A percentile compares a stretch with the other conserved stretches of the same genome.
phyloP scores from a whole-genome alignment of 345 rosid species.

The Populus ilicifolia region DNA sequence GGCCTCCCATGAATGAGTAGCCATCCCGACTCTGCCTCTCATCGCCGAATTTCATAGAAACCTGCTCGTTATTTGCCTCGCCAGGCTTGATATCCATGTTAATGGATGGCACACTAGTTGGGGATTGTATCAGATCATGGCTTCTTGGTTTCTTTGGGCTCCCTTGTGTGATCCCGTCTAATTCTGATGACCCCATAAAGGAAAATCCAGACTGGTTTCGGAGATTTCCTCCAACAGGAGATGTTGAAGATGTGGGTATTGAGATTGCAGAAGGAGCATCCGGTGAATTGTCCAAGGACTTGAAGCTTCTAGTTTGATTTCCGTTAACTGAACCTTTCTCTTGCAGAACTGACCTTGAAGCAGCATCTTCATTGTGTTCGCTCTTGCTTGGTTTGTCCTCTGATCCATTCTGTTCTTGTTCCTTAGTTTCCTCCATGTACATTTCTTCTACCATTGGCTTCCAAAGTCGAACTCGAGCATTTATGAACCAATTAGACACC shows the following conservation, averaged over 20 bases:
- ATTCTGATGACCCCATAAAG: conserved; percentile 58
- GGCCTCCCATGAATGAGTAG: conserved; percentile 70
- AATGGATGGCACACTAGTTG: conserved; percentile 37
- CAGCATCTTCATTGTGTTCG: conserved; percentile 54
- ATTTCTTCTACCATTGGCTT: conserved; percentile 99
- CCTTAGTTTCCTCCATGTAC: conserved; percentile 85
- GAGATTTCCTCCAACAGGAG: conserved; percentile 39
- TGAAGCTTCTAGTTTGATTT: conserved; percentile 31
- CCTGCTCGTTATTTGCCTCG: conserved; percentile 38
- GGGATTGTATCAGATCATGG: conserved; percentile 49
- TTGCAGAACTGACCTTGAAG: conserved; percentile 52
- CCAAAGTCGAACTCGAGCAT: conserved; percentile 98
- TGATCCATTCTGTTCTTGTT: conserved; percentile 61
- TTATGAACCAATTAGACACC: conserved; percentile 99
- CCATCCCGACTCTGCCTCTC: conserved; percentile 67
- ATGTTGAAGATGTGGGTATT: conserved; percentile 43
- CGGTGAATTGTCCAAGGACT: conserved; percentile 26
- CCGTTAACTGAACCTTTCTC: conserved; percentile 42
- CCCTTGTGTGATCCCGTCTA: conserved; percentile 68
- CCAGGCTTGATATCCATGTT: conserved; percentile 47
- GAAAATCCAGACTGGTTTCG: conserved; percentile 57
- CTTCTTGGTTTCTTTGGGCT: conserved; percentile 76
- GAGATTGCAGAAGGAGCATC: conserved; percentile 38
- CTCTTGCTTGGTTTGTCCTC: conserved; percentile 61
- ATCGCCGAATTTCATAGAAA: conserved; percentile 53